Evolutionary conservation across 805 yeast species (phyloP).

Genomic region (Yarrowia keelungensis): DNA sequence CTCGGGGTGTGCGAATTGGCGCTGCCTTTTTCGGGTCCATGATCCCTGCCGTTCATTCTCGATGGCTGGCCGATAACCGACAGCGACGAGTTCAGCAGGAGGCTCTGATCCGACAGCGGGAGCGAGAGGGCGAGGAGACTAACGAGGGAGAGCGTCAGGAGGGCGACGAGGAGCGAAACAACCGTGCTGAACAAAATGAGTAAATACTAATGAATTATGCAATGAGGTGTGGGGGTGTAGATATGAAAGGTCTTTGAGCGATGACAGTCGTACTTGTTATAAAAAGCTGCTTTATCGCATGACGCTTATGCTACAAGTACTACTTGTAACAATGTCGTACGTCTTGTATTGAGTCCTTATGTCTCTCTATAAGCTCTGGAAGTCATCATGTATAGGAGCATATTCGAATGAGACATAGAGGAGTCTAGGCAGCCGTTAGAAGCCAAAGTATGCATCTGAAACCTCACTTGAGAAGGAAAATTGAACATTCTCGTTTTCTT

Average conservation of each 20-base stretch:
- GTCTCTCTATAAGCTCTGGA: too few species aligned
- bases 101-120: slow-evolving; percentile 7
- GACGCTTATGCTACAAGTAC: too few species aligned
- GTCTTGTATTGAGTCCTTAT: too few species aligned
- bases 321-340: too few species aligned
- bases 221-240: background rate
- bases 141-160: background rate
- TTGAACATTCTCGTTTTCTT: too few species aligned
- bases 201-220: slow-evolving; percentile 24
- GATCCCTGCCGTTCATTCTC: slow-evolving; percentile 36
- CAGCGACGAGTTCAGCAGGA: slow-evolving; percentile 30
- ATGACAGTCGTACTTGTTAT: too few species aligned
- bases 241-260: too few species aligned
- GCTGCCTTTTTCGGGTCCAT: slow-evolving; percentile 35
- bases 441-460: background rate
- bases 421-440: too few species aligned
- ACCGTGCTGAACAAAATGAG: slow-evolving; percentile 22
- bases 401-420: too few species aligned
- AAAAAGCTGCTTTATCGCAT: too few species aligned
- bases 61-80: slow-evolving; percentile 32
- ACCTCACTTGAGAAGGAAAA: too few species aligned
- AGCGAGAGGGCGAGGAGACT: slow-evolving; percentile 11
- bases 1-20: slow-evolving; percentile 19
- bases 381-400: too few species aligned
- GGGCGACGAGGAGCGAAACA: background rate